These are phyloP conservation scores for Lagerstroemia speciosa DNA, from an alignment of 345 rosid genomes.

Conservation along the genomic window DNA sequence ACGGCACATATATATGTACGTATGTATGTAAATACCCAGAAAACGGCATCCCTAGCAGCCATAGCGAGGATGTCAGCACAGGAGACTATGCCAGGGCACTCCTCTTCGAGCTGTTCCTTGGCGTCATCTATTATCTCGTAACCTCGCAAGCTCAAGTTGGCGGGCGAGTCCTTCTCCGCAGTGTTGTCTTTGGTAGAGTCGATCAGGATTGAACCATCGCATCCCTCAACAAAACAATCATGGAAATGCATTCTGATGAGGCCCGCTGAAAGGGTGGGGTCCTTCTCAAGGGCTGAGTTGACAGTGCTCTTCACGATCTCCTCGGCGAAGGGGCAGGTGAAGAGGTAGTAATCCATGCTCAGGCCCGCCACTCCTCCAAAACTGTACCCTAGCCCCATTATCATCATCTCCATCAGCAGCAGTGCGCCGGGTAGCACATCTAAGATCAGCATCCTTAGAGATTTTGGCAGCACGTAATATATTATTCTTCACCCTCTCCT, in stretches of 20 bases:
- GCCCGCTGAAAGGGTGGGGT: constrained; percentile 80
- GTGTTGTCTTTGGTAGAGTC: constrained; percentile 80
- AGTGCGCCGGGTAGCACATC: too few species aligned
- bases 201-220: constrained; percentile 74
- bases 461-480: too few species aligned
- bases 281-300: constrained; percentile 48
- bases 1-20: too few species aligned
- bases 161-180: constrained; percentile 96
- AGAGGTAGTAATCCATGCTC: constrained; percentile 61
- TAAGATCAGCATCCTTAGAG: too few species aligned
- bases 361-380: constrained; percentile 28
- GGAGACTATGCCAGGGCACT: constrained; percentile 86
- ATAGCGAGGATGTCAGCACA: constrained; percentile 93
- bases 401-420: constrained; percentile 22
- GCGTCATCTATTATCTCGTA: constrained; percentile 80
- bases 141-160: constrained; percentile 73
- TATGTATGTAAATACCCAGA: constrained; percentile 60
- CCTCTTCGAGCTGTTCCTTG: constrained; percentile 49
- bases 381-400: constrained; percentile 16
- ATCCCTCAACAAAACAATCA: constrained; percentile 89
- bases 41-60: constrained; percentile 90
- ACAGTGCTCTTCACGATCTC: constrained; percentile 51
- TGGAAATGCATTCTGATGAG: constrained; percentile 89
- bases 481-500: too few species aligned
- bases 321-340: constrained; percentile 72